These are phyloP conservation scores for Dendrobium officinale DNA, from an alignment of 106 monocot species.

Conservation along the genomic window DNA sequence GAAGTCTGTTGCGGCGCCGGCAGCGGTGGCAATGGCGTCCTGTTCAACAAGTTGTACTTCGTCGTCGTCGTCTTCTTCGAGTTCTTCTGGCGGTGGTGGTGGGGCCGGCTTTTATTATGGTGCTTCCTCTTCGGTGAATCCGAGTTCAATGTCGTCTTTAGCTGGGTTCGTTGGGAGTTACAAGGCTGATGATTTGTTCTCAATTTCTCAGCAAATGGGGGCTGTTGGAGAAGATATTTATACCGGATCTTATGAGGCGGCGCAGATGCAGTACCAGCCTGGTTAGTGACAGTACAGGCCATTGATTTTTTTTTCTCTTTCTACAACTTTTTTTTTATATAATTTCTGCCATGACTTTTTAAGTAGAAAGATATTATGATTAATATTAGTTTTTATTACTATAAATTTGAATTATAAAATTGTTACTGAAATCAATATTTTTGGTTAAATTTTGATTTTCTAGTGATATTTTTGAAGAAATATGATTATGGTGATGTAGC, in stretches of 20 bases:
- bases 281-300: not conserved
- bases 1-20: slow-evolving; percentile 1
- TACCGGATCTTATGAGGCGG: not conserved
- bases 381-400: not conserved
- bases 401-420: not conserved
- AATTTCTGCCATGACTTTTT: not conserved
- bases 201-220: slow-evolving; percentile 65
- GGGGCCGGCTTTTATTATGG: not conserved
- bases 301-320: not conserved
- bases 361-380: not conserved
- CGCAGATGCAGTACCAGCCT: slow-evolving; percentile 1
- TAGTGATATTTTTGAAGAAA: too few species aligned
- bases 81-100: not conserved
- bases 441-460: not conserved
- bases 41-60: slow-evolving; percentile 2
- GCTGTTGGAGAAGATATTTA: slow-evolving; percentile 18
- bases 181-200: slow-evolving; percentile 59
- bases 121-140: not conserved
- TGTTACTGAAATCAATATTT: not conserved
- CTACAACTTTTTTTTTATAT: not conserved
- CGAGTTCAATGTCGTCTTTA: slow-evolving; percentile 15
- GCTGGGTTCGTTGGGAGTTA: slow-evolving; percentile 17
- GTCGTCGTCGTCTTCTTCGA: not conserved
- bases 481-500: too few species aligned
- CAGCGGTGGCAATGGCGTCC: slow-evolving; percentile 10